These are phyloP conservation scores for Leptographium galeiforme DNA, from an alignment of 2,329 filamentous ascomycete genomes.

Conservation along the genomic window DNA sequence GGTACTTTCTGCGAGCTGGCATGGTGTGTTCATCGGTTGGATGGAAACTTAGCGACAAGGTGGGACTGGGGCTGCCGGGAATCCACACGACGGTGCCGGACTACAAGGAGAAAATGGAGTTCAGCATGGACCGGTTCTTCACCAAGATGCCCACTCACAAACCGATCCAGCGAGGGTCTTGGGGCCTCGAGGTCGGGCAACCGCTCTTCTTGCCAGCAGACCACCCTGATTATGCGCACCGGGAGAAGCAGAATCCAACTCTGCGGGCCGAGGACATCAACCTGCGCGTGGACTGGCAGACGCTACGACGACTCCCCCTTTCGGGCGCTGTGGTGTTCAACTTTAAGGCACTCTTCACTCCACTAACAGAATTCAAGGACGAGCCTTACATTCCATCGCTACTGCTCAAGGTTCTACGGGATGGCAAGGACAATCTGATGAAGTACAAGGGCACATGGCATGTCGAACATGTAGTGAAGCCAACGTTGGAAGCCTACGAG, in stretches of 20 bases:
- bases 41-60: conserved; percentile 65
- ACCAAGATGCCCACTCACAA: conserved; percentile 55
- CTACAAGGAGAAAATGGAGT: conserved; percentile 77
- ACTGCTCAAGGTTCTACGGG: conserved; percentile 52
- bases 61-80: conserved; percentile 53
- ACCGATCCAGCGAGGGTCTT: conserved; percentile 73
- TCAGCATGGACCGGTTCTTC: conserved; percentile 61
- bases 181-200: conserved; percentile 65
- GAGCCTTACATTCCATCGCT: conserved; percentile 63
- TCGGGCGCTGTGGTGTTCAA: conserved; percentile 71
- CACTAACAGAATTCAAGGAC: conserved; percentile 51
- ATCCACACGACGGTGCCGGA: conserved; percentile 69
- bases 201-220: conserved; percentile 50
- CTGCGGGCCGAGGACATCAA: conserved; percentile 44
- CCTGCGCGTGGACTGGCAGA: conserved; percentile 81
- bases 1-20: conserved; percentile 63
- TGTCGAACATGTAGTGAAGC: conserved; percentile 1
- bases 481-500: neutral
- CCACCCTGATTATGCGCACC: conserved; percentile 34
- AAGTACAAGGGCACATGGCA: conserved; percentile 6
- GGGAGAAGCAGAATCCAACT: conserved; percentile 4
- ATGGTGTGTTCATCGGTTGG: conserved; percentile 68
- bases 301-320: conserved; percentile 62
- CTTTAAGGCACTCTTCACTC: conserved; percentile 78
- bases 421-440: conserved; percentile 29